phyloP scores from a whole-genome alignment of 2,329 filamentous ascomycete genomes.

The Fusarium xyrophilum region DNA sequence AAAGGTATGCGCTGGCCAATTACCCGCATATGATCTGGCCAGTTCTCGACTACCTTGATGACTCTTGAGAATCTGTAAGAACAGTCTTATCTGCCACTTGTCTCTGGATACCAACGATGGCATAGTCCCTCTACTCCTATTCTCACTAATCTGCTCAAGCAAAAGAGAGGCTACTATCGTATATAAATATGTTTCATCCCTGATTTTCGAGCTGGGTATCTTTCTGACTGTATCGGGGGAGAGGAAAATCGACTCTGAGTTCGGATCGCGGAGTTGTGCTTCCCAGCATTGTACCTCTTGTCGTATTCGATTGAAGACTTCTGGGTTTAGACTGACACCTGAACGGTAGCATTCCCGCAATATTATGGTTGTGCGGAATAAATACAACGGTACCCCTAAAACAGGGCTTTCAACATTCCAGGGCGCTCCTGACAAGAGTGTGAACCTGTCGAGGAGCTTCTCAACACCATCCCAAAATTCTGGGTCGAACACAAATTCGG shows the following conservation, averaged over 20 bases:
- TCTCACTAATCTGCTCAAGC: slow-evolving; percentile 17
- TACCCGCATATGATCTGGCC: slow-evolving; percentile 40
- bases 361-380: slow-evolving; percentile 25
- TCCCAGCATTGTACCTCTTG: slow-evolving; percentile 27
- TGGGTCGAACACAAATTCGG: slow-evolving; percentile 15
- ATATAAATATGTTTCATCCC: slow-evolving; percentile 31
- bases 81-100: slow-evolving; percentile 28
- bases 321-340: not conserved
- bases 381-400: slow-evolving; percentile 29
- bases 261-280: not conserved
- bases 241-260: not conserved
- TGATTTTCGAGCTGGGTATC: slow-evolving; percentile 7
- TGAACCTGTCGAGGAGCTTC: slow-evolving; percentile 10
- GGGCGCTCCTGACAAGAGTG: slow-evolving; percentile 13
- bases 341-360: slow-evolving; percentile 18
- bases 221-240: not conserved
- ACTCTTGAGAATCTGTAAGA: slow-evolving; percentile 16
- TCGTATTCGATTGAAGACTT: not conserved
- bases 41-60: slow-evolving; percentile 23
- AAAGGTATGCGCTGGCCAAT: slow-evolving; percentile 37
- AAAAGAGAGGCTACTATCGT: slow-evolving; percentile 30
- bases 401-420: slow-evolving; percentile 34
- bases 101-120: not conserved
- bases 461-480: slow-evolving; percentile 33
- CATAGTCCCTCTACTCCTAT: not conserved